Conservation (phyloP, 768 basidiomycete genomes). For the Amanita inopinata region DNA sequence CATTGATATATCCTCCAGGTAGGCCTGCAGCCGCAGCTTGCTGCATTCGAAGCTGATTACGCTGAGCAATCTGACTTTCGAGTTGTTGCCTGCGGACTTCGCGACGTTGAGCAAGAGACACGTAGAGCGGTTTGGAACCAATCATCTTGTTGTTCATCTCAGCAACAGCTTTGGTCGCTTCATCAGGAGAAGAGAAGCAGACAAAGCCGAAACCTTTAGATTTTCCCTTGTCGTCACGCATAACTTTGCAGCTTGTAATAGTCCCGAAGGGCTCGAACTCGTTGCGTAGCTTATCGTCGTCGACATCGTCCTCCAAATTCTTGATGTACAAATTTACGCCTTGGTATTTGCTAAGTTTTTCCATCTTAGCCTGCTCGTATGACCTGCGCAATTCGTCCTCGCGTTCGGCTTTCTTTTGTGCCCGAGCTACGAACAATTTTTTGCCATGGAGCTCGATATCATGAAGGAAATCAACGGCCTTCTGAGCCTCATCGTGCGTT, state of each 20-base stretch:
- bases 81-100: slow-evolving; percentile 97
- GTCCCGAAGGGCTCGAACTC: slow-evolving; percentile 97
- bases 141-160: slow-evolving; percentile 99
- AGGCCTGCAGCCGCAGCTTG: slow-evolving; percentile 86
- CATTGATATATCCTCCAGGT: slow-evolving; percentile 75
- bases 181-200: slow-evolving; percentile 96
- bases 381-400: slow-evolving; percentile 91
- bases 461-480: slow-evolving; percentile 83
- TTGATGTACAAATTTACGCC: slow-evolving; percentile 99
- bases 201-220: slow-evolving; percentile 99
- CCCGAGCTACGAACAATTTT: slow-evolving; percentile 91
- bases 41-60: slow-evolving; percentile 94
- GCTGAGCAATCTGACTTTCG: slow-evolving; percentile 97
- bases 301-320: slow-evolving; percentile 96
- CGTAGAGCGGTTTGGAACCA: slow-evolving; percentile 95
- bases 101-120: slow-evolving; percentile 95
- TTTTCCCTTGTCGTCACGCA: slow-evolving; percentile 90
- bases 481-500: slow-evolving; percentile 82
- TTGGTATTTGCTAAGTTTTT: slow-evolving; percentile 96
- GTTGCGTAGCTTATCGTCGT: slow-evolving; percentile 91
- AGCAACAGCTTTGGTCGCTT: slow-evolving; percentile 97
- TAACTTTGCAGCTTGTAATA: slow-evolving; percentile 98
- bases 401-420: slow-evolving; percentile 97
- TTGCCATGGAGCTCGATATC: slow-evolving; percentile 77
- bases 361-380: slow-evolving; percentile 94